A percentile compares a stretch with the other conserved stretches of the same genome.
These are phyloP conservation scores for Chytriomyces confervae DNA, from an alignment of 192 early-diverging fungal species.

Conservation along the genomic window DNA sequence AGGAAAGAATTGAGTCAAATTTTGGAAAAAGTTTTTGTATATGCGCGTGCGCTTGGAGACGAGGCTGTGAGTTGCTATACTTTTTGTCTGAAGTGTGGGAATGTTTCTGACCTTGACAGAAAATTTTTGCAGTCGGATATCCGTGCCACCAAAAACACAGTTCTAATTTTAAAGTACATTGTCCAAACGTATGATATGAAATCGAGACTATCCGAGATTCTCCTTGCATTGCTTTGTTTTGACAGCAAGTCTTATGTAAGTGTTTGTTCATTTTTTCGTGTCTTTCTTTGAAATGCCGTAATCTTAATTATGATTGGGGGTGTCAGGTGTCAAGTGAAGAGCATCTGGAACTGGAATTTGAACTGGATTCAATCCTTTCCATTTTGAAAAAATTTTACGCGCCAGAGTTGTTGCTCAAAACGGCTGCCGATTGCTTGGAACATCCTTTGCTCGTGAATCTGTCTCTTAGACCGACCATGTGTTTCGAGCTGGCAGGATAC, in stretches of 20 bases:
- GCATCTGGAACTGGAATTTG: conserved; percentile 13
- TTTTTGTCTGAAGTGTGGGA: background rate
- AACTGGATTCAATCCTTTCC: background rate
- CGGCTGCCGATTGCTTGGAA: background rate
- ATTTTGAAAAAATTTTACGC: conserved; percentile 6
- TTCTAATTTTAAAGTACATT: background rate
- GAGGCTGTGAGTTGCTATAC: background rate
- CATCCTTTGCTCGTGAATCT: background rate
- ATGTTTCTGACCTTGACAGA: background rate
- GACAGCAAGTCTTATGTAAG: background rate
- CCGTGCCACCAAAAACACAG: background rate
- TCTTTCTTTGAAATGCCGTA: background rate
- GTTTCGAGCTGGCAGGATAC: conserved; percentile 9
- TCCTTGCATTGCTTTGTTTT: background rate
- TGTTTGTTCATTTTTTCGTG: background rate
- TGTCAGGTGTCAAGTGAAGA: background rate
- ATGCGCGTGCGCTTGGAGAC: background rate
- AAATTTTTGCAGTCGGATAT: background rate
- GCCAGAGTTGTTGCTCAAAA: background rate
- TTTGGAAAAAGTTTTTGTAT: background rate
- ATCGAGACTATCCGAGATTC: background rate
- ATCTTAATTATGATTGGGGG: background rate
- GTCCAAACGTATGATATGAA: background rate
- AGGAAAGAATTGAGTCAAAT: background rate
- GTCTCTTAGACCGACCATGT: background rate